phyloP scores from a whole-genome alignment of 2,329 filamentous ascomycete genomes.

The Xylogone sp. region DNA sequence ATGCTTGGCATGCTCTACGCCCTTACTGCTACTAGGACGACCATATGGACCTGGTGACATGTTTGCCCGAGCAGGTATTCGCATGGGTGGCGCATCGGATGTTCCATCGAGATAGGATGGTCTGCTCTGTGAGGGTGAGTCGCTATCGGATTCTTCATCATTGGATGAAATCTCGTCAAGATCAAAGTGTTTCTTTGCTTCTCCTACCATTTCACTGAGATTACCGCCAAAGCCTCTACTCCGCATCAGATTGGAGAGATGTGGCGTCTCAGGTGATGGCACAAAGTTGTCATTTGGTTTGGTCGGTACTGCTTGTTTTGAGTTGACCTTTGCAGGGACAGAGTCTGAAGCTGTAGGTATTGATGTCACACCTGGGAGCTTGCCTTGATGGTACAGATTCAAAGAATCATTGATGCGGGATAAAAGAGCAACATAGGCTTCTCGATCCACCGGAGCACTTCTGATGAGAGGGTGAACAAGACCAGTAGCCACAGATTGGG shows the following conservation, averaged over 20 bases:
- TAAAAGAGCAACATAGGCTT: slow-evolving; percentile 47
- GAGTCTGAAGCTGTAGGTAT: slow-evolving; percentile 35
- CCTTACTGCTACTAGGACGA: slow-evolving; percentile 57
- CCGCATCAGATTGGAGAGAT: slow-evolving; percentile 64
- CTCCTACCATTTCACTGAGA: slow-evolving; percentile 56
- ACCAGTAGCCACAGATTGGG: slow-evolving; percentile 30
- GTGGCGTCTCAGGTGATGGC: slow-evolving; percentile 56
- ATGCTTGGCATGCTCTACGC: slow-evolving; percentile 28
- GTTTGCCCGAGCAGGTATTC: slow-evolving; percentile 54
- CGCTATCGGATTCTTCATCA: slow-evolving; percentile 53
- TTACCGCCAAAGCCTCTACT: slow-evolving; percentile 58
- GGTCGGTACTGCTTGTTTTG: slow-evolving; percentile 23
- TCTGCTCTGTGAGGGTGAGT: slow-evolving; percentile 36
- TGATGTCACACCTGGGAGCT: slow-evolving; percentile 43
- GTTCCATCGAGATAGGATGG: slow-evolving; percentile 30
- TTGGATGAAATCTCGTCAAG: slow-evolving; percentile 46
- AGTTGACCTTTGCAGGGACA: slow-evolving; percentile 12
- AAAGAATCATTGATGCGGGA: slow-evolving; percentile 52
- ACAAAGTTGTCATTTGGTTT: slow-evolving; percentile 36
- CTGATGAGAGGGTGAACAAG: slow-evolving; percentile 61
- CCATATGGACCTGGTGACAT: slow-evolving; percentile 45
- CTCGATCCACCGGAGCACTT: slow-evolving; percentile 49
- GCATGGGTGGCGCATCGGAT: slow-evolving; percentile 42
- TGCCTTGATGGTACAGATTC: slow-evolving; percentile 47
- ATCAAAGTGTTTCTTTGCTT: slow-evolving; percentile 52